Base-by-base conservation (phyloP, 2,329 filamentous ascomycete species). In the Colletotrichum eleusines region DNA sequence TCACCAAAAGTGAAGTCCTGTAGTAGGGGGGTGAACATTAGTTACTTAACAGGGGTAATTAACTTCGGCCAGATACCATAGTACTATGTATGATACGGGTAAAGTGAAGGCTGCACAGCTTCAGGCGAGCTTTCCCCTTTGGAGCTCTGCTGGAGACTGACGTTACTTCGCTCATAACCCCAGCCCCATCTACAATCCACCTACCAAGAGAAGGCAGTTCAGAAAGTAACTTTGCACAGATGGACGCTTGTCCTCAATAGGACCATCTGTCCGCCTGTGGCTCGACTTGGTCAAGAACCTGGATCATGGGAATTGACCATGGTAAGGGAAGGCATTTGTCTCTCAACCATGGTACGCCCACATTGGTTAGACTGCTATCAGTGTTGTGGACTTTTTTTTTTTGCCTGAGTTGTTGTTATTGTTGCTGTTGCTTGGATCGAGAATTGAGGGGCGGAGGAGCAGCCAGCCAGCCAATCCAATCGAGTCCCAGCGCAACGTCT, bases 61-160 rank as follows among this genome's bases (percentile, higher is more conserved):
- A n/a, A n/a, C n/a, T n/a, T n/a, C n/a, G n/a, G n/a, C n/a, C n/a
- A n/a, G n/a, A n/a, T n/a, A n/a, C n/a, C n/a, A n/a, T n/a, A n/a
- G n/a, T n/a, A n/a, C n/a, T n/a, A n/a, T n/a, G n/a, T 60, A 11
- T 60, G 28, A 60, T 44, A 26, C 16, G 58, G n/a, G 58, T 38
- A 44, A 61, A 50, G 23, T 35, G 26, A 64, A 46, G 23, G 46
- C 35, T 28, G 48, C 60, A 31, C 48, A 53, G 50, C 35, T 64
- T 54, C 61, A 35, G 61, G 61, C 46, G 50, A 57, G 50, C 61
- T 38, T 55, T 64, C 35, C 60, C 16, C 35, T 64, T 64, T 55
- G 61, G 50, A 64, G 50, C 50, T 44, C 26, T 63, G 20, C 50
- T 57, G 50, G 50, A 20, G 35, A 40, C 44, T 46, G 38, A 5